phyloP scores from a whole-genome alignment of 73 alveolate genomes.

The Paramecium biaurelia region DNA sequence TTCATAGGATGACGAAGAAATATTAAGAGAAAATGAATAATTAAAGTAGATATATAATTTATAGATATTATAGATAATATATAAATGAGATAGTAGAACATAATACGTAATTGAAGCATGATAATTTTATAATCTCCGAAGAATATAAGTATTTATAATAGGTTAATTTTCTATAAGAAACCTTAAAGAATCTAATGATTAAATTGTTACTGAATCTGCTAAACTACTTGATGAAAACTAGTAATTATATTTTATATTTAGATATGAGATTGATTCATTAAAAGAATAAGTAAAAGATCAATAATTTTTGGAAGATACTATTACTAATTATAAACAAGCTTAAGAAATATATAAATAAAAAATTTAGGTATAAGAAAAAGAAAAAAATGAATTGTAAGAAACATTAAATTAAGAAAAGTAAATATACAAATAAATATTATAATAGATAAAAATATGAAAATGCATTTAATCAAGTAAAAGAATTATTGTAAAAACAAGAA shows the following conservation, averaged over 20 bases:
- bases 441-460: background rate
- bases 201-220: background rate
- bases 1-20: background rate
- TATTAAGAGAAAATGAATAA: background rate
- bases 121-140: background rate
- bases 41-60: background rate
- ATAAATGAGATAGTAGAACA: background rate
- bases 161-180: background rate
- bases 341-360: background rate
- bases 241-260: background rate
- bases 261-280: background rate
- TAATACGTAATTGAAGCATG: background rate
- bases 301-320: background rate
- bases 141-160: background rate
- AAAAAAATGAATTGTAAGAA: background rate
- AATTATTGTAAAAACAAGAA: background rate
- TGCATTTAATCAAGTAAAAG: background rate
- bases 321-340: background rate
- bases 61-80: background rate
- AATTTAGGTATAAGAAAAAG: background rate
- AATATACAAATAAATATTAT: background rate
- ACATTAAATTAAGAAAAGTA: background rate
- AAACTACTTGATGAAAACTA: background rate
- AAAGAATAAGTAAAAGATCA: background rate
- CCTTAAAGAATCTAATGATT: background rate